Percentiles rank a stretch among this genome's conserved stretches.
phyloP scores from a whole-genome alignment of 2,329 filamentous ascomycete species.

The Didymella sp. region DNA sequence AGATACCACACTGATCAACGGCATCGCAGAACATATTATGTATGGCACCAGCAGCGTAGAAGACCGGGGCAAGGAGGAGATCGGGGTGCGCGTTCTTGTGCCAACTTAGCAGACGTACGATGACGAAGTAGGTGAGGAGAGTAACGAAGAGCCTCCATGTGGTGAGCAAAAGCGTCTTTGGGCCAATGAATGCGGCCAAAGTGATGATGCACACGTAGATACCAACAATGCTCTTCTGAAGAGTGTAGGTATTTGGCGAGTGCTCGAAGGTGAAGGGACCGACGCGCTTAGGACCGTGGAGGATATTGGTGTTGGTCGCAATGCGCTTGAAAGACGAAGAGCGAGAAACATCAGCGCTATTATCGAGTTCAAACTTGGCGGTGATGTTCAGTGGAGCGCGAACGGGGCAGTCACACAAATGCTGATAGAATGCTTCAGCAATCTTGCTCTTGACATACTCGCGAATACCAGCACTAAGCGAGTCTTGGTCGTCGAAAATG shows the following conservation, averaged over 20 bases:
- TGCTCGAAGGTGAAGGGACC: neutral
- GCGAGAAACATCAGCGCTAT: neutral
- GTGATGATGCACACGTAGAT: neutral
- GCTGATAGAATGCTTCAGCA: neutral
- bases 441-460: neutral
- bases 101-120: neutral
- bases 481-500: neutral
- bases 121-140: neutral
- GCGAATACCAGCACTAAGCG: neutral
- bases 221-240: neutral
- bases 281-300: neutral
- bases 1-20: neutral
- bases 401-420: neutral
- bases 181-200: neutral
- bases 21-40: neutral
- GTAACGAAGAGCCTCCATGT: neutral
- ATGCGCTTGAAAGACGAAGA: neutral
- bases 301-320: neutral
- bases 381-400: neutral
- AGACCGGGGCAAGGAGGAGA: neutral
- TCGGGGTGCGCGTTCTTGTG: neutral
- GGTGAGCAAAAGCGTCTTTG: neutral
- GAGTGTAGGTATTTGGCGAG: neutral
- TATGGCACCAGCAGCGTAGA: neutral
- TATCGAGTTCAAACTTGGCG: neutral